Base-by-base conservation (phyloP, 2,329 filamentous ascomycete genomes). In the Trichoderma harzianum region DNA sequence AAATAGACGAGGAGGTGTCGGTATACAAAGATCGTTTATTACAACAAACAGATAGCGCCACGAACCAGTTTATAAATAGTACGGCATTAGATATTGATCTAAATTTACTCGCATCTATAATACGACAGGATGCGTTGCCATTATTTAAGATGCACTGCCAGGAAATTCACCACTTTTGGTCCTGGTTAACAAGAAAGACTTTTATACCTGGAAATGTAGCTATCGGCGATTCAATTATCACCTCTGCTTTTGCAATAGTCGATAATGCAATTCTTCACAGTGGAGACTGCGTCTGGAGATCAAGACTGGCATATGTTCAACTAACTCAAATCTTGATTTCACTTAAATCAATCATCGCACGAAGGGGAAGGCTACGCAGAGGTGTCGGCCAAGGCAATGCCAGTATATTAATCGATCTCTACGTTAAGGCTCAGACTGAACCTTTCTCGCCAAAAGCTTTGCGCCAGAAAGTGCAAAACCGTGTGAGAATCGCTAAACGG, bases 101-200 rank as follows among this genome's bases (percentile, higher is more conserved):
- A 53, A 69, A 69, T 61, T 26, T 69, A 53, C 67, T 69, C 14
- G 3, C 7, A 28, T 64, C 30, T 32, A 39, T 70, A 26, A 64
- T 70, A 26, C 24, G 24, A 14, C 47, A 28, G 24, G 47, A 70
- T 64, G 60, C 68, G 16, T 28, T 70, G 7, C 28, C 21, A n/a
- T 70, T 70, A 18, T 70, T 70, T 70, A 7, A 70, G 24, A 26
- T 5, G 2, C 14, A 64, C 18, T 64, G 24, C 34, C 24, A 70
- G n/a, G 68, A 70, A 64, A 64, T 70, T 18, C 18, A 64, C n/a
- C 8, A 70, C 39, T 70, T 70, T 36, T 70, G 21, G 68, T 65
- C 68, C 12, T 57, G 47, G 28, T 21, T 70, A n/a, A 43, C 24
- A 58, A 70, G 60, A 57, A 63, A 64, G n/a, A 70, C 68, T 34